These are phyloP conservation scores for Simplicillium aogashimaense DNA, from an alignment of 2,329 filamentous ascomycete species.

Conservation along the genomic window DNA sequence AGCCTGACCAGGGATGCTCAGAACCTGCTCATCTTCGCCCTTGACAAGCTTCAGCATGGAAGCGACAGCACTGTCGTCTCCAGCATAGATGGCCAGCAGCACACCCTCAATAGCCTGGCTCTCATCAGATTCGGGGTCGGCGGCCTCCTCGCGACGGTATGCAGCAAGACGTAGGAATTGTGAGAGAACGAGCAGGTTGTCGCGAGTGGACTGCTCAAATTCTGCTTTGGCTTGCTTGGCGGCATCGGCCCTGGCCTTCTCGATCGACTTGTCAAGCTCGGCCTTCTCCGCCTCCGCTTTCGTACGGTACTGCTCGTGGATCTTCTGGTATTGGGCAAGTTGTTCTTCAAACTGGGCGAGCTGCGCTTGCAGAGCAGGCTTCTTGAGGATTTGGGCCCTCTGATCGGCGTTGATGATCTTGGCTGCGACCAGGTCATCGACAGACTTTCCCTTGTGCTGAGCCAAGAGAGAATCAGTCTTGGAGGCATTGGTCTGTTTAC, in stretches of 20 bases:
- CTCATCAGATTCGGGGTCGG: conserved; percentile 55
- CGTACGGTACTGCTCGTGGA: conserved; percentile 61
- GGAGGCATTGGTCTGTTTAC: conserved; percentile 52
- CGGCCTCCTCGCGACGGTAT: conserved; percentile 62
- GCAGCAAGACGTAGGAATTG: conserved; percentile 75
- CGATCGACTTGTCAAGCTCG: conserved; percentile 48
- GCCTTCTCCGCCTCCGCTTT: conserved; percentile 48
- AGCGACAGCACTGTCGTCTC: conserved; percentile 63
- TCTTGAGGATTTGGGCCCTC: conserved; percentile 68
- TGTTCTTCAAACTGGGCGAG: conserved; percentile 65
- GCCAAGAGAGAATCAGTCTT: conserved; percentile 62
- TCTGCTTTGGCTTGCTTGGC: conserved; percentile 40
- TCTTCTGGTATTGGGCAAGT: conserved; percentile 62
- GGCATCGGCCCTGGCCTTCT: conserved; percentile 44
- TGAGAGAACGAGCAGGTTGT: conserved; percentile 60
- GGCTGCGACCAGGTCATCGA: conserved; percentile 61
- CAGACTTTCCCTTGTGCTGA: conserved; percentile 58
- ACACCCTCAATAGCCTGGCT: conserved; percentile 75
- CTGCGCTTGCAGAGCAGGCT: conserved; percentile 60
- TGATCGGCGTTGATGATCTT: conserved; percentile 76
- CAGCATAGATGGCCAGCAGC: conserved; percentile 67
- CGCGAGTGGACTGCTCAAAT: conserved; percentile 44
- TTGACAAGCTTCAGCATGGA: conserved; percentile 71
- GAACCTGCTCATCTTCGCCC: conserved; percentile 56
- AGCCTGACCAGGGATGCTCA: conserved; percentile 53